phyloP scores from a whole-genome alignment of 495 filamentous ascomycete genomes.

The Tuber aestivum region DNA sequence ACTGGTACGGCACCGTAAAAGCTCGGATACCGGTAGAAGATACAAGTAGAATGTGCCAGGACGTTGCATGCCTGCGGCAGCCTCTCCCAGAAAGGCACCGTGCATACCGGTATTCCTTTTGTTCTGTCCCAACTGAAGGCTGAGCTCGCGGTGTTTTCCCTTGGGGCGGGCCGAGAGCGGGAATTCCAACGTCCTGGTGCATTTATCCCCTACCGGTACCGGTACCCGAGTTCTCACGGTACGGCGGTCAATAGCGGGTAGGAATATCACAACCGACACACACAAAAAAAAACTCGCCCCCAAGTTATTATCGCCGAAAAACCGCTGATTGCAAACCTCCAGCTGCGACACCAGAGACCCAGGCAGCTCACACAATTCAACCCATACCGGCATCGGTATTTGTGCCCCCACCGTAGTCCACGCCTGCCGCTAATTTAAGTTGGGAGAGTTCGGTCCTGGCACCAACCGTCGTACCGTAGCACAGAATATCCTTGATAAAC shows the following conservation, averaged over 20 bases:
- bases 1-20: neutral
- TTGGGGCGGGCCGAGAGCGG: no score
- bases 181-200: no score
- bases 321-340: neutral
- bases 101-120: no score
- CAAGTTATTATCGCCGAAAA: neutral
- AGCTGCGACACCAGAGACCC: neutral
- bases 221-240: neutral
- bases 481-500: neutral
- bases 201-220: no score
- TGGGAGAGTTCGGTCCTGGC: neutral
- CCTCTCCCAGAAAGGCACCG: no score
- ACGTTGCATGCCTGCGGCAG: no score
- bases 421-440: neutral
- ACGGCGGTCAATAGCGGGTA: neutral
- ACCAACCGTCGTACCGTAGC: neutral
- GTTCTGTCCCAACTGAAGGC: no score
- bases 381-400: neutral
- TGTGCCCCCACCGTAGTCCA: neutral
- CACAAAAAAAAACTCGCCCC: neutral
- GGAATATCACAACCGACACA: neutral
- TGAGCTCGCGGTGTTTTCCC: no score
- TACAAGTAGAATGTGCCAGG: no score
- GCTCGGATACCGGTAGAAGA: no score
- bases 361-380: neutral